Evolutionary conservation across 2,329 filamentous ascomycete species (phyloP).

Genomic region (Colletotrichum abscissum): DNA sequence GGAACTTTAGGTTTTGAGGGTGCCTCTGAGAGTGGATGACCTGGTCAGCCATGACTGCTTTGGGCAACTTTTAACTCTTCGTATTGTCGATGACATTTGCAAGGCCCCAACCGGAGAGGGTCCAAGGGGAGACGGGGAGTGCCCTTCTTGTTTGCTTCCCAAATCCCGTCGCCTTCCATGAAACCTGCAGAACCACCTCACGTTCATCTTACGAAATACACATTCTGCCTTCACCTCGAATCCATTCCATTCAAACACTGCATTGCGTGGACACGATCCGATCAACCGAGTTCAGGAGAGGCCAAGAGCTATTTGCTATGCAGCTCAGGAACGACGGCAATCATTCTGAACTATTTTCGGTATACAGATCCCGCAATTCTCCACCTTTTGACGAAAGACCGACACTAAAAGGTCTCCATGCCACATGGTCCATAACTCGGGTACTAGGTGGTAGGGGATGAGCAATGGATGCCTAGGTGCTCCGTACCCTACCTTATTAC

Average conservation of each 20-base stretch:
- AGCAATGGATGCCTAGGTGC: background rate
- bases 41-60: conserved; percentile 18
- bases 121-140: background rate
- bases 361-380: background rate
- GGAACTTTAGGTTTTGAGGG: conserved; percentile 20
- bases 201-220: background rate
- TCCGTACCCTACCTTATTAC: background rate
- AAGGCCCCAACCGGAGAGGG: background rate
- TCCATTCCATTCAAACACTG: conserved; percentile 13
- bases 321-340: conserved; percentile 12
- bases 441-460: too few relatives aligned
- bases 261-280: conserved; percentile 13
- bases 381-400: background rate
- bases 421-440: background rate
- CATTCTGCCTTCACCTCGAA: background rate
- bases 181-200: background rate
- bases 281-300: conserved; percentile 5
- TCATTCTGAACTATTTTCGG: conserved; percentile 4
- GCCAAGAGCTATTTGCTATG: background rate
- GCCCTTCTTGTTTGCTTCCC: background rate
- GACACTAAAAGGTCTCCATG: background rate
- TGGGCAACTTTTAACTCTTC: conserved; percentile 1
- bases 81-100: conserved; percentile 1
- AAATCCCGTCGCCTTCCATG: background rate
- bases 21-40: conserved; percentile 9